Evolutionary conservation across 2,329 filamentous ascomycete genomes (phyloP).

Genomic region (Botrytis medusae): DNA sequence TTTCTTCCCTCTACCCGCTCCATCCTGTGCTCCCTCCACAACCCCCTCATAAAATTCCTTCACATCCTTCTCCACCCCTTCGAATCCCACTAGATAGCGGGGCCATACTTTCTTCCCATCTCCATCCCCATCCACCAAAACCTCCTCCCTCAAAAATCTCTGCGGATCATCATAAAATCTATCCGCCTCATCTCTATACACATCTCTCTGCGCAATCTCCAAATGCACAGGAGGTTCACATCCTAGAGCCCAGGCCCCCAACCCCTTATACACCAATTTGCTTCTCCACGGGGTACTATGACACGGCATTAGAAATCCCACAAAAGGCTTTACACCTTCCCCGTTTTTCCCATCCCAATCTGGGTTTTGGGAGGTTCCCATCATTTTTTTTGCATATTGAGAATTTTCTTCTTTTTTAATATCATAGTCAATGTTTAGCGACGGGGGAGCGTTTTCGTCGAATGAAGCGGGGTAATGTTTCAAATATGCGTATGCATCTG

Average conservation of each 20-base stretch:
- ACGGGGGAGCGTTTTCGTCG: background rate
- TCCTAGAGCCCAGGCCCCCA: slow-evolving; percentile 79
- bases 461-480: slow-evolving; percentile 12
- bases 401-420: slow-evolving; percentile 16
- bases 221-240: slow-evolving; percentile 84
- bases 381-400: background rate
- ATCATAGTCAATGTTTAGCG: background rate
- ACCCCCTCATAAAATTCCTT: slow-evolving; percentile 39
- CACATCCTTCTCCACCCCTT: slow-evolving; percentile 54
- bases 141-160: slow-evolving; percentile 51
- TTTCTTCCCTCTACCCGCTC: slow-evolving; percentile 47
- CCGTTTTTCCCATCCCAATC: background rate
- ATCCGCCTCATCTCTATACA: slow-evolving; percentile 87
- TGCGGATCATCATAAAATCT: slow-evolving; percentile 73
- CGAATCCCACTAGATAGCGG: slow-evolving; percentile 60
- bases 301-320: slow-evolving; percentile 90
- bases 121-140: slow-evolving; percentile 25
- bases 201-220: slow-evolving; percentile 57
- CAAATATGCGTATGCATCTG: slow-evolving; percentile 22
- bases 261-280: slow-evolving; percentile 72
- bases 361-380: slow-evolving; percentile 19
- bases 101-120: slow-evolving; percentile 42
- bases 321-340: slow-evolving; percentile 48
- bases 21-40: slow-evolving; percentile 46
- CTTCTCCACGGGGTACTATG: slow-evolving; percentile 95